These are phyloP conservation scores for Madurella fahalii DNA, from an alignment of 2,329 filamentous ascomycete species.

Conservation along the genomic window DNA sequence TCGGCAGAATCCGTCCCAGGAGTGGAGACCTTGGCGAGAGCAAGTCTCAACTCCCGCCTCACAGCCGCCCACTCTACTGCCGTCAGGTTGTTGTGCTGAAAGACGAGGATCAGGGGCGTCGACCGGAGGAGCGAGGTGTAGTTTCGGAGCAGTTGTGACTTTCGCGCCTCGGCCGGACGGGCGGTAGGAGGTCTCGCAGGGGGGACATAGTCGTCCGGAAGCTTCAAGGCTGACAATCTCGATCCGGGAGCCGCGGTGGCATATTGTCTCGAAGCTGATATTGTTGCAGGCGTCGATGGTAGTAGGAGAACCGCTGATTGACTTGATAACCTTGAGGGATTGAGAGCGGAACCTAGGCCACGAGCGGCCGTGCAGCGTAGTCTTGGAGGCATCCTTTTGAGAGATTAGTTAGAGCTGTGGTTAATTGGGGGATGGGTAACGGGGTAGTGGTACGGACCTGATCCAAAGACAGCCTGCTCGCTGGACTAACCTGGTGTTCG, in stretches of 20 bases:
- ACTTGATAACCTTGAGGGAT: conserved; percentile 13
- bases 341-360: conserved; percentile 21
- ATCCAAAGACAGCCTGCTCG: conserved; percentile 1
- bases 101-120: conserved; percentile 78
- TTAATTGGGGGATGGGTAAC: not conserved
- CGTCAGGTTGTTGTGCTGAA: conserved; percentile 66
- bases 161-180: conserved; percentile 79
- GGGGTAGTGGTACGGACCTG: conserved; percentile 13
- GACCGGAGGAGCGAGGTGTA: conserved; percentile 87
- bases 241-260: conserved; percentile 21
- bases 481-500: conserved; percentile 5
- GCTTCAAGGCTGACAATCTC: conserved; percentile 24
- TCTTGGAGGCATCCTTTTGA: conserved; percentile 26
- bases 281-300: conserved; percentile 10
- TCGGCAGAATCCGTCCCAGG: conserved; percentile 36
- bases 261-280: conserved; percentile 24
- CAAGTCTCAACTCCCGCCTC: conserved; percentile 60
- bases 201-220: conserved; percentile 50
- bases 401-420: not conserved
- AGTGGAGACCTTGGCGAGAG: conserved; percentile 40
- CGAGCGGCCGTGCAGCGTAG: conserved; percentile 26
- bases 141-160: conserved; percentile 79
- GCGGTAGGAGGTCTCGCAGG: conserved; percentile 82
- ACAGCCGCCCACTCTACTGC: conserved; percentile 72
- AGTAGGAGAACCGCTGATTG: conserved; percentile 16